These are phyloP conservation scores for Pythium grandisporangium DNA, from an alignment of 352 stramenopile genomes.

Conservation along the genomic window DNA sequence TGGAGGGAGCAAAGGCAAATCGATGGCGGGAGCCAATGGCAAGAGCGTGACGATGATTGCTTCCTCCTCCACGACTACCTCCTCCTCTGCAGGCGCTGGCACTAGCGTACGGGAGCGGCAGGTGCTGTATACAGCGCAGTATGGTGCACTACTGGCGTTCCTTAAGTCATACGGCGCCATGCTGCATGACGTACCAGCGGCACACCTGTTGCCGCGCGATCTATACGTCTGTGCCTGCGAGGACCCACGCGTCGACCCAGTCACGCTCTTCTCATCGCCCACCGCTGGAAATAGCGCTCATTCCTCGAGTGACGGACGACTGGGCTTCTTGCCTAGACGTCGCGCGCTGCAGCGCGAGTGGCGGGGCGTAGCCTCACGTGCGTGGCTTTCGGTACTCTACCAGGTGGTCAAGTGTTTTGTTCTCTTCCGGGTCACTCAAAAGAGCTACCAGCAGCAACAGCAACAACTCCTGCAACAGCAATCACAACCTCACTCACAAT, in stretches of 20 bases:
- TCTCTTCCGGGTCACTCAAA: conserved; percentile 83
- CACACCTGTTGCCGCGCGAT: conserved; percentile 68
- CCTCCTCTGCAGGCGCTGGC: not conserved
- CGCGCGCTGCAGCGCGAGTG: conserved; percentile 52
- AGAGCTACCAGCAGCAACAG: conserved; percentile 45
- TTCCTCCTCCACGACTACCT: no score
- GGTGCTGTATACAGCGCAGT: conserved; percentile 55
- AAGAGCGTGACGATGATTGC: no score
- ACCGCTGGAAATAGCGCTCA: conserved; percentile 3
- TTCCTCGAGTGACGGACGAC: no score
- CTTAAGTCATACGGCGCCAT: conserved; percentile 89
- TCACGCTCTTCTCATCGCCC: conserved; percentile 37
- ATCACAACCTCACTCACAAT: conserved; percentile 13
- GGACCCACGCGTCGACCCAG: conserved; percentile 34
- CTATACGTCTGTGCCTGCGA: conserved; percentile 80
- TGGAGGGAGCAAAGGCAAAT: conserved; percentile 9
- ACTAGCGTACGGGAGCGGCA: conserved; percentile 51
- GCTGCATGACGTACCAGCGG: conserved; percentile 77
- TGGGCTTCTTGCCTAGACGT: conserved; percentile 50
- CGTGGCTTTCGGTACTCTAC: conserved; percentile 86
- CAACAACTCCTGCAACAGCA: conserved; percentile 3
- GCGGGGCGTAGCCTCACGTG: conserved; percentile 24
- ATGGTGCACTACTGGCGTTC: conserved; percentile 83
- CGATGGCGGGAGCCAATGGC: not conserved
- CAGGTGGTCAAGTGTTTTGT: conserved; percentile 92